These are phyloP conservation scores for Monosporascus sp. DNA, from an alignment of 2,329 filamentous ascomycete genomes.

Conservation along the genomic window DNA sequence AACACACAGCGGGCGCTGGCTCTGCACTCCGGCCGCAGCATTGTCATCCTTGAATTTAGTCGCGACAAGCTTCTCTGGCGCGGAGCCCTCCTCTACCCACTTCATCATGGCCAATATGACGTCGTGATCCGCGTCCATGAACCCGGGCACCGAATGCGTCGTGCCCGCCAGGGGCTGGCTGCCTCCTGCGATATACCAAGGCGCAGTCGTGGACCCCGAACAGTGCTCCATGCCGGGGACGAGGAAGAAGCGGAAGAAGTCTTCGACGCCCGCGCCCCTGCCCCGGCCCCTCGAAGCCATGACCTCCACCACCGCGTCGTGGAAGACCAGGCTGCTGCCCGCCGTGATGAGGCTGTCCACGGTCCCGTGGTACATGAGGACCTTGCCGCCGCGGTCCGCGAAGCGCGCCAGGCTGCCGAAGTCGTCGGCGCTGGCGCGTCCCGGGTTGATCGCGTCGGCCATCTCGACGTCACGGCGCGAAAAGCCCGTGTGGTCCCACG, in stretches of 20 bases:
- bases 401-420: constrained; percentile 30
- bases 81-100: constrained; percentile 40
- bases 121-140: constrained; percentile 13
- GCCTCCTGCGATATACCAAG: constrained; percentile 13
- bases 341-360: constrained; percentile 37
- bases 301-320: constrained; percentile 35
- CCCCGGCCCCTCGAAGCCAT: constrained; percentile 25
- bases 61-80: constrained; percentile 26
- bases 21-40: constrained; percentile 16
- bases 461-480: constrained; percentile 30
- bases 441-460: not conserved
- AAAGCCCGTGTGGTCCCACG: constrained; percentile 31
- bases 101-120: constrained; percentile 38
- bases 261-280: constrained; percentile 25
- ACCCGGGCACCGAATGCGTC: constrained; percentile 35
- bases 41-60: constrained; percentile 35
- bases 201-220: constrained; percentile 30
- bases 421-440: not conserved
- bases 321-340: constrained; percentile 38
- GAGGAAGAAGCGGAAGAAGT: constrained; percentile 33
- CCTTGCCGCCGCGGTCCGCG: constrained; percentile 33
- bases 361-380: constrained; percentile 39
- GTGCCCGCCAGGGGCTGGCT: constrained; percentile 20
- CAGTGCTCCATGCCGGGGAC: constrained; percentile 46
- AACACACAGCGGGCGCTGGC: constrained; percentile 15